phyloP scores from a whole-genome alignment of 2,329 filamentous ascomycete species.

The Coniella vitis region DNA sequence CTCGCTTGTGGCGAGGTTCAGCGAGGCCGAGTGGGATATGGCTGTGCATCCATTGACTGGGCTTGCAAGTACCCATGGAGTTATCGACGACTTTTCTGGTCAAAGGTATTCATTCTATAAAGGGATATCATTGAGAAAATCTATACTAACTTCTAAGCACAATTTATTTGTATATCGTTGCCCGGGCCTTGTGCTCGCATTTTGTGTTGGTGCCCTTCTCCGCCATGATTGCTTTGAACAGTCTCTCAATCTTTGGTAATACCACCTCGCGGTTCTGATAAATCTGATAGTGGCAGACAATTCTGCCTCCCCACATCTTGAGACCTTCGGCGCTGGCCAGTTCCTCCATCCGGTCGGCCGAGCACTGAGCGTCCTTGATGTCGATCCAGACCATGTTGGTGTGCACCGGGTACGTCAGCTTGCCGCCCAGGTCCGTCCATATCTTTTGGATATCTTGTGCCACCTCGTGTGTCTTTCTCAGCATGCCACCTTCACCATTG shows the following conservation, averaged over 20 bases:
- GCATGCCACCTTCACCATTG: conserved; percentile 52
- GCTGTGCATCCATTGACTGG: too few relatives aligned
- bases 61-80: too few relatives aligned
- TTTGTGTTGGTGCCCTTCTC: conserved; percentile 17
- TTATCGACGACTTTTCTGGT: too few relatives aligned
- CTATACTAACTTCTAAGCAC: neutral
- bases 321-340: conserved; percentile 37
- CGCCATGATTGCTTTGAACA: conserved; percentile 40
- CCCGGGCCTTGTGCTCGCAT: neutral
- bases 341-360: conserved; percentile 29
- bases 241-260: conserved; percentile 46
- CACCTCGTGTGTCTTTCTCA: conserved; percentile 53
- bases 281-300: conserved; percentile 54
- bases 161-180: conserved; percentile 6
- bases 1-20: too few relatives aligned
- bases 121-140: neutral
- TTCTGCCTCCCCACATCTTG: conserved; percentile 31
- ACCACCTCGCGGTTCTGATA: conserved; percentile 53
- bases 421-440: conserved; percentile 66
- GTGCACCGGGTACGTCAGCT: conserved; percentile 61
- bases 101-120: too few relatives aligned
- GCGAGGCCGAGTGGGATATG: too few relatives aligned
- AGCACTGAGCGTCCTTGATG: conserved; percentile 51
- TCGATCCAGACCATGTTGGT: conserved; percentile 94
- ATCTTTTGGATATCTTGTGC: conserved; percentile 53